Conservation (phyloP, 2,329 filamentous ascomycete genomes). For the Penicillium sp. region DNA sequence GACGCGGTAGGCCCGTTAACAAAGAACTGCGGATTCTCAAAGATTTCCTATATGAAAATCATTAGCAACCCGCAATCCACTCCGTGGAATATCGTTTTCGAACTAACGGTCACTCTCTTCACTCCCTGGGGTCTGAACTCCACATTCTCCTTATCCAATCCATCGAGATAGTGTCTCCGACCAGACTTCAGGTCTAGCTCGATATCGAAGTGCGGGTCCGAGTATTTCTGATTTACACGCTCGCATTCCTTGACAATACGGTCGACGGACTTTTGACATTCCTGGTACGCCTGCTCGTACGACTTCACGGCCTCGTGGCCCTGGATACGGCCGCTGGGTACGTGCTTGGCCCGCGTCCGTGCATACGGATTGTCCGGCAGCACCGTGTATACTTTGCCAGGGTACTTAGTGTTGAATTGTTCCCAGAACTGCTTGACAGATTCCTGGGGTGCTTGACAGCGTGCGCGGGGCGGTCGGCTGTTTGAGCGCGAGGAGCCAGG, state of each 20-base stretch:
- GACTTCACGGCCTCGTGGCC: conserved; percentile 61
- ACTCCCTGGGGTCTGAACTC: conserved; percentile 65
- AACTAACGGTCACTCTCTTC: conserved; percentile 61
- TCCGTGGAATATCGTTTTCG: background rate
- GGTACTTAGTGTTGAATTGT: conserved; percentile 67
- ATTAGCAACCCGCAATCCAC: conserved; percentile 4
- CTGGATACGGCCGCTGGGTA: conserved; percentile 53
- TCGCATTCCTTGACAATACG: conserved; percentile 64
- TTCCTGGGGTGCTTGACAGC: conserved; percentile 63
- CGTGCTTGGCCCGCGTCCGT: conserved; percentile 57
- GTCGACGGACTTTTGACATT: conserved; percentile 62
- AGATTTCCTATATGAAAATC: conserved; percentile 63
- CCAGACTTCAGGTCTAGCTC: conserved; percentile 68
- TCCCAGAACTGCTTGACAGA: conserved; percentile 71
- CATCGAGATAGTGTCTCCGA: conserved; percentile 53
- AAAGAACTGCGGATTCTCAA: conserved; percentile 72
- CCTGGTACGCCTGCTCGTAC: conserved; percentile 68
- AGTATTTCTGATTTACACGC: conserved; percentile 79
- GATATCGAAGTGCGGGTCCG: conserved; percentile 82
- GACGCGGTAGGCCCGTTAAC: conserved; percentile 73
- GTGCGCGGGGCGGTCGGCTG: conserved; percentile 37
- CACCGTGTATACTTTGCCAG: conserved; percentile 69
- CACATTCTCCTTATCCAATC: conserved; percentile 38
- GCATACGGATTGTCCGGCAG: conserved; percentile 67
- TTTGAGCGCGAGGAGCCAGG: conserved; percentile 34